Conservation (phyloP, 495 filamentous ascomycete species). For the Xylaria castorea region DNA sequence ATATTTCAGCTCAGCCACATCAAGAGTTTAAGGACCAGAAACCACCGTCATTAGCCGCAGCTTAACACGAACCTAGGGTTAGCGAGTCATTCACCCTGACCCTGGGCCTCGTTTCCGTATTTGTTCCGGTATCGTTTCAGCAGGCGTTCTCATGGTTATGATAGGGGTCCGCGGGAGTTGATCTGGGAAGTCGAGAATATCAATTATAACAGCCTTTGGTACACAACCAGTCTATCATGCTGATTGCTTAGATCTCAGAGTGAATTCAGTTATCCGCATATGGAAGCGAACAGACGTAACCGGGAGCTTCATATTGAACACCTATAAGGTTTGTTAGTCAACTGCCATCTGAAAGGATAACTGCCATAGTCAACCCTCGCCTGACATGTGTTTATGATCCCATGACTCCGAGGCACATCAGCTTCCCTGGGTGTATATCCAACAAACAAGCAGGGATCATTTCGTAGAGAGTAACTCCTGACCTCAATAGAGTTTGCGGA, state of each 20-base stretch:
- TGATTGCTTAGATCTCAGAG: background rate
- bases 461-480: background rate
- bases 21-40: background rate
- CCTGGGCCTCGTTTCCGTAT: background rate
- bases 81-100: background rate
- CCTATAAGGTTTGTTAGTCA: background rate
- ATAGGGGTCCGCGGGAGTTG: background rate
- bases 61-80: background rate
- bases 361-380: background rate
- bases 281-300: background rate
- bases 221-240: background rate
- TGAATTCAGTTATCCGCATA: background rate
- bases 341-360: background rate
- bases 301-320: background rate
- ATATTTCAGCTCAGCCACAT: background rate
- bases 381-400: background rate
- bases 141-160: background rate
- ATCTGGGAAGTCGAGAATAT: background rate
- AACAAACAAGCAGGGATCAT: background rate
- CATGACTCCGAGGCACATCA: background rate
- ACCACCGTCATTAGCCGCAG: background rate
- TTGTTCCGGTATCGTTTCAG: background rate
- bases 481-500: constrained; percentile 21
- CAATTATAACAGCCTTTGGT: background rate
- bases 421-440: background rate